Percentiles rank a stretch among this genome's conserved stretches.
phyloP scores from a whole-genome alignment of 2,329 filamentous ascomycete species.

The Monosporascus sp. region DNA sequence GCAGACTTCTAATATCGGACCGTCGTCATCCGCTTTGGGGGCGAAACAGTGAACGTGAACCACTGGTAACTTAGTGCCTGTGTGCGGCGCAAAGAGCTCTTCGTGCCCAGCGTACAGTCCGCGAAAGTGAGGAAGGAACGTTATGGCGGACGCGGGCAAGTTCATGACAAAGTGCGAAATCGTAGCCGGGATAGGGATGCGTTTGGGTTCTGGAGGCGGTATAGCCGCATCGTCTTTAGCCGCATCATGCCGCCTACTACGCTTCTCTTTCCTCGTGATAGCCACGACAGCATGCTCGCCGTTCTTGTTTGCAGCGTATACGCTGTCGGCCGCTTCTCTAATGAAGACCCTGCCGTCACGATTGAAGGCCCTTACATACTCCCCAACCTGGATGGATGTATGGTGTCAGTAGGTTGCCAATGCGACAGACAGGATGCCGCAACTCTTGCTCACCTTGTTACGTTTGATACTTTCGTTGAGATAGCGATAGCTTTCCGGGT shows the following conservation, averaged over 20 bases:
- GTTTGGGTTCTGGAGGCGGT: conserved; percentile 29
- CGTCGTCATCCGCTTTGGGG: conserved; percentile 71
- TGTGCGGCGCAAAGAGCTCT: conserved; percentile 57
- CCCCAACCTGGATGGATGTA: conserved; percentile 39
- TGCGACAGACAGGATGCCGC: background rate
- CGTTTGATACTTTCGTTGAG: conserved; percentile 63
- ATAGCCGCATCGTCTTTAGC: conserved; percentile 25
- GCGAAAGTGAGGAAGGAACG: conserved; percentile 71
- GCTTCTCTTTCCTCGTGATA: conserved; percentile 43
- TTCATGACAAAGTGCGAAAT: conserved; percentile 99
- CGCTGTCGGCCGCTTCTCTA: conserved; percentile 56
- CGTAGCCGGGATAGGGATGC: conserved; percentile 59
- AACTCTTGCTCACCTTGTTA: conserved; percentile 63
- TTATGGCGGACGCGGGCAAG: conserved; percentile 81
- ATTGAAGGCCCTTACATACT: conserved; percentile 76
- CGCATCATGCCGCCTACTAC: conserved; percentile 18
- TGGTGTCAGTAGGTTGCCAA: conserved; percentile 3
- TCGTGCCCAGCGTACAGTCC: conserved; percentile 75
- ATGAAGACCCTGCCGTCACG: conserved; percentile 81
- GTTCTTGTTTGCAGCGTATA: conserved; percentile 45
- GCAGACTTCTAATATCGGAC: conserved; percentile 59
- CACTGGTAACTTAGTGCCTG: conserved; percentile 62
- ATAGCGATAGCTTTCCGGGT: conserved; percentile 76
- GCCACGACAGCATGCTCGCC: conserved; percentile 51
- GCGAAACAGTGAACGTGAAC: conserved; percentile 95